A percentile compares a stretch with the other conserved stretches of the same genome.
Evolutionary conservation across 176 grass and related monocot species (phyloP).

Genomic region (Eragrostis curvula): DNA sequence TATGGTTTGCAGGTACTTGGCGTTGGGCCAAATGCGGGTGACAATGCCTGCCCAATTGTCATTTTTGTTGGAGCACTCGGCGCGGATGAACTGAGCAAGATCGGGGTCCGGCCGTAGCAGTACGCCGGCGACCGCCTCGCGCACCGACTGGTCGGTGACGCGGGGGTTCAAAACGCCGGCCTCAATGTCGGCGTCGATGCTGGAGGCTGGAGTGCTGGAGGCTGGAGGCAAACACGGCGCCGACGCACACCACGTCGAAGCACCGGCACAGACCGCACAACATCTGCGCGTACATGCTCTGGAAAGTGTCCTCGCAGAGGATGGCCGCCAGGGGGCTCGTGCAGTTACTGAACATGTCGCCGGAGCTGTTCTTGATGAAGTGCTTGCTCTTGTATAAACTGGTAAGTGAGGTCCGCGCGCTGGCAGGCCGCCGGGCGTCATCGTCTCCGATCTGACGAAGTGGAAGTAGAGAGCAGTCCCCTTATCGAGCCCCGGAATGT

Average conservation of each 20-base stretch:
- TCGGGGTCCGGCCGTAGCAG: conserved; percentile 58
- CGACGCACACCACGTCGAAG: conserved; percentile 76
- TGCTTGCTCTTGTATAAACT: conserved; percentile 96
- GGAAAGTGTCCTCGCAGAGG: conserved; percentile 88
- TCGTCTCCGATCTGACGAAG: conserved; percentile 92
- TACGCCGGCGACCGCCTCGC: conserved; percentile 60
- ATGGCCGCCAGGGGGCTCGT: conserved; percentile 76
- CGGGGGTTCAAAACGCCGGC: conserved; percentile 37
- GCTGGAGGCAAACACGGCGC: conserved; percentile 89
- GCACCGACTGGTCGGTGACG: conserved; percentile 70
- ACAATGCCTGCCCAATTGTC: conserved; percentile 77
- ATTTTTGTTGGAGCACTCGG: conserved; percentile 62
- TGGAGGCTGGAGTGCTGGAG: conserved; percentile 27
- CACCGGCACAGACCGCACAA: conserved; percentile 53
- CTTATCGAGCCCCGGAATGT: conserved; percentile 76
- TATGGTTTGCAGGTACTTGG: conserved; percentile 92
- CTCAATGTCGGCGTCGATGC: conserved; percentile 63
- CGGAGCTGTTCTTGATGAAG: conserved; percentile 58
- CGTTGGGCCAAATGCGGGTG: conserved; percentile 80
- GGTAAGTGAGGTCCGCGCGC: conserved; percentile 82
- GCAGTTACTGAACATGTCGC: conserved; percentile 76
- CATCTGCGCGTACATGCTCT: conserved; percentile 98
- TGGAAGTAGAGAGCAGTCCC: conserved; percentile 89
- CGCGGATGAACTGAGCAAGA: conserved; percentile 59
- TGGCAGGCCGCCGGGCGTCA: conserved; percentile 76